Evolutionary conservation across 306 rosid genomes (phyloP).

Genomic region (Purshia tridentata): DNA sequence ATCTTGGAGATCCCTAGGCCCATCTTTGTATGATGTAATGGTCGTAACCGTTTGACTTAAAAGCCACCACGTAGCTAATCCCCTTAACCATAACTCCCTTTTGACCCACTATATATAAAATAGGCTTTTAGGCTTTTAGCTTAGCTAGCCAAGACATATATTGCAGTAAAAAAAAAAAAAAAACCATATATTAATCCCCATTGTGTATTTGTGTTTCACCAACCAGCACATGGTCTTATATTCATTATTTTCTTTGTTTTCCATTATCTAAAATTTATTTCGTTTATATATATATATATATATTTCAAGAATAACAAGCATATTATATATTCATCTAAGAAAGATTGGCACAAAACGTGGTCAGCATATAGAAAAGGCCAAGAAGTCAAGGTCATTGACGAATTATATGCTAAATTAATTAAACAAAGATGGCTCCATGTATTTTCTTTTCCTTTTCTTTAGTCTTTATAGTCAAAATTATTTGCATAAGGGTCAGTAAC

Average conservation of each 20-base stretch:
- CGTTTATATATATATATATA: not conserved
- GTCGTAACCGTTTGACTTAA: slow-evolving; percentile 71
- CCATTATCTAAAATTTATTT: too few relatives aligned
- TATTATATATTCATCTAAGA: not conserved
- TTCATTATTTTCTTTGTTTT: too few relatives aligned
- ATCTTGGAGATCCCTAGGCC: slow-evolving; percentile 31
- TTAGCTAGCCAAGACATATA: not conserved
- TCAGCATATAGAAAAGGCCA: not conserved
- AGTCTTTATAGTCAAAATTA: slow-evolving; percentile 13
- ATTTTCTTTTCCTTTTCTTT: not conserved
- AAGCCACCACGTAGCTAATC: slow-evolving; percentile 31
- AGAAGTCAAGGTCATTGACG: slow-evolving; percentile 8
- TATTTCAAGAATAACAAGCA: not conserved
- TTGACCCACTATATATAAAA: slow-evolving; percentile 35
- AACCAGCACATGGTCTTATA: too few relatives aligned
- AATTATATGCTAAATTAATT: not conserved
- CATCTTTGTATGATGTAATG: slow-evolving; percentile 55
- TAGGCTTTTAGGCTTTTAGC: not conserved
- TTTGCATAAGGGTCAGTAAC: not conserved
- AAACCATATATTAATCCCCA: too few relatives aligned
- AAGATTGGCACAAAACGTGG: slow-evolving; percentile 9
- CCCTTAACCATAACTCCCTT: slow-evolving; percentile 38
- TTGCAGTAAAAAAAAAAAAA: too few relatives aligned
- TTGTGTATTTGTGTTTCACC: too few relatives aligned
- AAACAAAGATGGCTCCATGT: not conserved